Evolutionary conservation across 352 stramenopile species (phyloP).

Genomic region (Globisporangium sylvaticum): DNA sequence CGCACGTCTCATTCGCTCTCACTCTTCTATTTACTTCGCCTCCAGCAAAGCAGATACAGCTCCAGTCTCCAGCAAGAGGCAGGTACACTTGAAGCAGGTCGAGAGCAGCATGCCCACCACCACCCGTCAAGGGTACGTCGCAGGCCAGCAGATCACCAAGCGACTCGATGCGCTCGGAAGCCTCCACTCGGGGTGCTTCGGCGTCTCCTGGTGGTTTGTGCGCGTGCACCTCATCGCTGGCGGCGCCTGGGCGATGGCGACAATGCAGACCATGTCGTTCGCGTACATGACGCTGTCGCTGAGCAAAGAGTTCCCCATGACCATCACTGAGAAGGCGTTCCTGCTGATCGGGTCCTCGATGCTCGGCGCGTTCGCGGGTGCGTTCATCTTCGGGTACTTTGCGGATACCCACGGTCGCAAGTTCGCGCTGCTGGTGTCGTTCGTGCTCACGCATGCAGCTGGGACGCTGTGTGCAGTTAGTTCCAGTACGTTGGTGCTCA

Average conservation of each 20-base stretch:
- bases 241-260: background rate
- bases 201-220: background rate
- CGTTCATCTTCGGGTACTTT: slow-evolving; percentile 3
- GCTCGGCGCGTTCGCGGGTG: slow-evolving; percentile 17
- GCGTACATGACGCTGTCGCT: background rate
- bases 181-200: background rate
- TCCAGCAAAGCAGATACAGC: too few relatives aligned
- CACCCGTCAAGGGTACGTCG: background rate
- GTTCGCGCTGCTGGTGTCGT: slow-evolving; percentile 11
- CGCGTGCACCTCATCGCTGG: background rate
- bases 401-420: slow-evolving; percentile 18
- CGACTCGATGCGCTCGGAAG: slow-evolving; percentile 1
- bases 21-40: too few relatives aligned
- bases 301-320: background rate
- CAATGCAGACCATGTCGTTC: background rate
- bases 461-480: background rate
- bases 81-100: too few relatives aligned
- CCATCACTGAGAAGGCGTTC: background rate
- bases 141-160: background rate
- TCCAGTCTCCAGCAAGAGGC: too few relatives aligned
- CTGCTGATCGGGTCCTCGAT: slow-evolving; percentile 2
- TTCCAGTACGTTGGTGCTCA: background rate
- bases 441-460: background rate
- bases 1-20: too few relatives aligned
- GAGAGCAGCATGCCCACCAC: background rate